Evolutionary conservation across 106 monocot genomes (phyloP), one percentile per base, ranked within the genome.

Genomic region (Allium sativum): DNA sequence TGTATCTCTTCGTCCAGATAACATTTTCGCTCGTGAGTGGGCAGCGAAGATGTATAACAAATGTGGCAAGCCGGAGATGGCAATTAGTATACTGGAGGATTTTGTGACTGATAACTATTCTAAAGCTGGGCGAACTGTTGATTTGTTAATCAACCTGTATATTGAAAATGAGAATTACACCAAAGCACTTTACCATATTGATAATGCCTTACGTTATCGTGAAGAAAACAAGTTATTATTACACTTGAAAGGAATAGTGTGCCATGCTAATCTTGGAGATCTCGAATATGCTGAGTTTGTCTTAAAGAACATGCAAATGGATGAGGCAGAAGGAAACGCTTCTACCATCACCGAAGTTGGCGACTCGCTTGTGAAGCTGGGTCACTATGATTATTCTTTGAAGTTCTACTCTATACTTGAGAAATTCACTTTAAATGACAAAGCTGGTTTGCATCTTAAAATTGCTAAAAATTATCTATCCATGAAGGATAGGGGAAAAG

Each of bases 11-110:
- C 72, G 63, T 68, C 87, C 84, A 73, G 69, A 70, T 16, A 92
- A 83, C 61, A 15, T 74, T 72, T 66, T 78, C 58, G 87, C 82
- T 45, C 75, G 80, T 59, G 85, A 65, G 78, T 78, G 82, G 82
- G 98, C 92, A 71, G 79, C 92, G 40, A 87, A 84, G 92, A 98
- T 98, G 85, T 79, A 85, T 56, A 56, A 70, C 44, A 78, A 79
- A 43, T 87, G 77, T 69, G 82, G 92, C 19, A 75, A 70, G 48
- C 21, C 74, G 70, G 85, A 81, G 42, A 88, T 60, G 68, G 92
- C 80, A 45, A 74, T 88, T 31, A 55, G 54, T 55, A 64, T 92
- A 59, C 56, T 98, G 16, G 92, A 92, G 72, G 80, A 83, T 53
- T 83, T 78, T 78, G 56, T 81, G 54, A 76, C 2, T 2, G 31